Percentiles rank a stretch among this genome's conserved stretches.
Conservation (phyloP, 2,329 filamentous ascomycete genomes). For the Aspergillus sclerotialis region DNA sequence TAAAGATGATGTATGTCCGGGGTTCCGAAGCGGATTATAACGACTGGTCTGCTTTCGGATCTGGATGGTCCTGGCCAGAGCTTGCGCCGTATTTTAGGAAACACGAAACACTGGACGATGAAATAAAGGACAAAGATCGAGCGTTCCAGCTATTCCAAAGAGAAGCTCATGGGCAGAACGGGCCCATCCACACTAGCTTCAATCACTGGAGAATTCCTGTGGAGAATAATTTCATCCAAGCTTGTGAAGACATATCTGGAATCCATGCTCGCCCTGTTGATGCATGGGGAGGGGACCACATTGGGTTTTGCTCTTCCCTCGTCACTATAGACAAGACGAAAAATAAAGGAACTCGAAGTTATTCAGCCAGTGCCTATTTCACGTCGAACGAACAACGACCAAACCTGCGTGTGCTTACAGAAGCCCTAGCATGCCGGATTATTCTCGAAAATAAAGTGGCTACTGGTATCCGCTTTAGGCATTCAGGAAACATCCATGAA, state of each 20-base stretch:
- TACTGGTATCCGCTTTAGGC: constrained; percentile 36
- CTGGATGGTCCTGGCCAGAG: constrained; percentile 4
- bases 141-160: background rate
- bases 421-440: constrained; percentile 34
- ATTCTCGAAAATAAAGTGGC: constrained; percentile 8
- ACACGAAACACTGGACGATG: constrained; percentile 2
- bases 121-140: background rate
- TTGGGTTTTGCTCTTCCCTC: constrained; percentile 30
- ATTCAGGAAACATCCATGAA: constrained; percentile 25
- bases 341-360: constrained; percentile 25
- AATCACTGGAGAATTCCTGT: constrained; percentile 7
- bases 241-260: constrained; percentile 2
- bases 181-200: constrained; percentile 4
- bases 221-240: constrained; percentile 4
- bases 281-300: constrained; percentile 28
- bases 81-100: constrained; percentile 3
- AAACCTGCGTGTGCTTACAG: constrained; percentile 40
- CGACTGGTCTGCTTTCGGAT: constrained; percentile 5
- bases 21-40: constrained; percentile 22
- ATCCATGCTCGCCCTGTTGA: constrained; percentile 4
- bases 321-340: constrained; percentile 23
- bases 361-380: constrained; percentile 33
- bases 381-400: constrained; percentile 24
- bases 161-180: constrained; percentile 1
- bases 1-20: constrained; percentile 31